Evolutionary conservation across 805 yeast species (phyloP).

Genomic region (Yarrowia osloensis): DNA sequence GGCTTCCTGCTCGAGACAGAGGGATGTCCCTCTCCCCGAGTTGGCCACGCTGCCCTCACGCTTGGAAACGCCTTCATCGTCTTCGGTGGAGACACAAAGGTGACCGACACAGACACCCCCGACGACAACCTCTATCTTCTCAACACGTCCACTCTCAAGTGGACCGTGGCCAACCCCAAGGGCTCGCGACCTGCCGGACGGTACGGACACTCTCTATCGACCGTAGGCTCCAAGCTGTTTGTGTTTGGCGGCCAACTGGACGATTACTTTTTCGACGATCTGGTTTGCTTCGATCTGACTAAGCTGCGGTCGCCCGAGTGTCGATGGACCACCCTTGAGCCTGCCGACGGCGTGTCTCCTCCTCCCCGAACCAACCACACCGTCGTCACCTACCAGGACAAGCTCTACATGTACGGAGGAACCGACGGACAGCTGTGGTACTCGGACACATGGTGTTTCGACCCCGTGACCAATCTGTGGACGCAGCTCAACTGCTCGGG

Average conservation of each 20-base stretch:
- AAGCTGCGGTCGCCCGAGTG: constrained; percentile 81
- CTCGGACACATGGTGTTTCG: constrained; percentile 79
- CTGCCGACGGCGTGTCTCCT: constrained; percentile 55
- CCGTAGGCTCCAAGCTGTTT: constrained; percentile 64
- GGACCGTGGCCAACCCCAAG: constrained; percentile 75
- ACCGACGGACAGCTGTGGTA: constrained; percentile 70
- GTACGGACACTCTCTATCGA: constrained; percentile 89
- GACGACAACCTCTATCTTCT: constrained; percentile 90
- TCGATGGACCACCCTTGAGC: constrained; percentile 74
- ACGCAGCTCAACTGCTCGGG: constrained; percentile 69
- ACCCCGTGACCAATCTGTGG: constrained; percentile 72
- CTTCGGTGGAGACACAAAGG: constrained; percentile 94
- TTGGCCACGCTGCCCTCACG: constrained; percentile 89
- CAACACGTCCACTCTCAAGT: constrained; percentile 71
- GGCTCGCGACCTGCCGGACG: constrained; percentile 86
- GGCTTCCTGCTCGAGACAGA: constrained; percentile 68
- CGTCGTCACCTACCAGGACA: constrained; percentile 75
- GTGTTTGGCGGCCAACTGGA: constrained; percentile 95
- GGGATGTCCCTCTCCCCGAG: constrained; percentile 90
- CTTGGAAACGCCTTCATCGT: constrained; percentile 94
- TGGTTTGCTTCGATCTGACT: constrained; percentile 83
- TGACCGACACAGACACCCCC: constrained; percentile 64
- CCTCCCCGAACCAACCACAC: constrained; percentile 92
- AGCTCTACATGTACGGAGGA: constrained; percentile 90
- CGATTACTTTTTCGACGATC: constrained; percentile 75